Percentiles rank a stretch among this genome's conserved stretches.
Evolutionary conservation across 2,329 filamentous ascomycete species (phyloP).

Genomic region (Aspergillus sp.): DNA sequence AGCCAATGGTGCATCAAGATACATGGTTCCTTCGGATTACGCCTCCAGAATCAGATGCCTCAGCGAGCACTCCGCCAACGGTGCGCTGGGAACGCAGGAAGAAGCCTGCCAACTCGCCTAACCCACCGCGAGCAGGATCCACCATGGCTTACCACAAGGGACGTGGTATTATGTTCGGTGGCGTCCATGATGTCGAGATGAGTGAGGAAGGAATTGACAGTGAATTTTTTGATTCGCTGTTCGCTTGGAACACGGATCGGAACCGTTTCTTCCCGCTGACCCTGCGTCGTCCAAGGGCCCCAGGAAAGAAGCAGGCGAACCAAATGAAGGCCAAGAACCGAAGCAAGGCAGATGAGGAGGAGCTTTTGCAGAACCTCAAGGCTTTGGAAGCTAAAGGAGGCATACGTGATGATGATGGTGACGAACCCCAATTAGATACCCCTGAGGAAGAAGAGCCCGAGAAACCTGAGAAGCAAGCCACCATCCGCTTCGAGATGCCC

Average conservation of each 20-base stretch:
- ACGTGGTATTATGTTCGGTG: slow-evolving; percentile 85
- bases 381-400: slow-evolving; percentile 71
- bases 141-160: slow-evolving; percentile 95
- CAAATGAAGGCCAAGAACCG: slow-evolving; percentile 54
- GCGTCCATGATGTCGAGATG: slow-evolving; percentile 86
- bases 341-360: slow-evolving; percentile 84
- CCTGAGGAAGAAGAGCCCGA: slow-evolving; percentile 47
- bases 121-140: slow-evolving; percentile 73
- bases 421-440: slow-evolving; percentile 33
- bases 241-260: slow-evolving; percentile 89
- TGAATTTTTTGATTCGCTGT: slow-evolving; percentile 90
- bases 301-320: slow-evolving; percentile 53
- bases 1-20: slow-evolving; percentile 88
- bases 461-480: slow-evolving; percentile 52
- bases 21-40: slow-evolving; percentile 85
- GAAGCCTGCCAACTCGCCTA: slow-evolving; percentile 81
- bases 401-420: slow-evolving; percentile 46
- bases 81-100: slow-evolving; percentile 92
- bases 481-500: slow-evolving; percentile 72
- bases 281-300: slow-evolving; percentile 65
- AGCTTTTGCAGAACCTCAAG: slow-evolving; percentile 77
- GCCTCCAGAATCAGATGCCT: slow-evolving; percentile 61
- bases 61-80: slow-evolving; percentile 58
- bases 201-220: slow-evolving; percentile 93
- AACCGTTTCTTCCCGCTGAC: slow-evolving; percentile 87